Evolutionary conservation across 2,329 filamentous ascomycete species (phyloP).

Genomic region (Aureobasidium sp.): DNA sequence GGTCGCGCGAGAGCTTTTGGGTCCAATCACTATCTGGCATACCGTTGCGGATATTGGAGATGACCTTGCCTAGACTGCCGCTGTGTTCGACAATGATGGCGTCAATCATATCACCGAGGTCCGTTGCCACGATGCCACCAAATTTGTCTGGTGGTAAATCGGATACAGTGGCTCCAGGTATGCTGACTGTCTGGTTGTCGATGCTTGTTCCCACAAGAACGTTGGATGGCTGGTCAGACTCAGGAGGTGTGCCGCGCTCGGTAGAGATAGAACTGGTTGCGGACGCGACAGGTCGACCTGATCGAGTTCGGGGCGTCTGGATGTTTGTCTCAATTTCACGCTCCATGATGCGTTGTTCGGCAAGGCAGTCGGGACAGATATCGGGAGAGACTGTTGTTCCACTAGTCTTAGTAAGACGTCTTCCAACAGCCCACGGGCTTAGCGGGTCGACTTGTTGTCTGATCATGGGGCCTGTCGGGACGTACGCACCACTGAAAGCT

Average conservation of each 20-base stretch:
- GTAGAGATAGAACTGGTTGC: conserved; percentile 13
- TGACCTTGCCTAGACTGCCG: conserved; percentile 32
- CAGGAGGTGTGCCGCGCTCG: conserved; percentile 14
- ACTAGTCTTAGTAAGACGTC: conserved; percentile 19
- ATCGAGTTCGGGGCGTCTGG: not conserved
- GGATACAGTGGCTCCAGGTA: conserved; percentile 16
- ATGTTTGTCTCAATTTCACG: conserved; percentile 18
- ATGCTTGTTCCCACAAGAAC: conserved; percentile 16
- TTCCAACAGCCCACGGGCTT: conserved; percentile 24
- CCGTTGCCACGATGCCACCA: conserved; percentile 25
- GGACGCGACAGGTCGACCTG: not conserved
- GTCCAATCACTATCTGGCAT: conserved; percentile 19
- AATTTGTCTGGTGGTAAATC: conserved; percentile 18
- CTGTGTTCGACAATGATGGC: conserved; percentile 36
- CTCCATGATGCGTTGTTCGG: conserved; percentile 25
- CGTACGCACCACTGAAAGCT: conserved; percentile 25
- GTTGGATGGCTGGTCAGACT: conserved; percentile 5
- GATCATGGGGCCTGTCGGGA: conserved; percentile 23
- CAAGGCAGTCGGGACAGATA: conserved; percentile 27
- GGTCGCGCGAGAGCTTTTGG: conserved; percentile 23
- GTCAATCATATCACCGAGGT: conserved; percentile 34
- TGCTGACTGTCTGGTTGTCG: conserved; percentile 17
- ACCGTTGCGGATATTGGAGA: conserved; percentile 31
- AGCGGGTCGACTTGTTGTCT: conserved; percentile 25
- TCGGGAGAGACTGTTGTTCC: conserved; percentile 20